phyloP scores from a whole-genome alignment of 2,329 filamentous ascomycete species.

The Fusarium guadeloupense region DNA sequence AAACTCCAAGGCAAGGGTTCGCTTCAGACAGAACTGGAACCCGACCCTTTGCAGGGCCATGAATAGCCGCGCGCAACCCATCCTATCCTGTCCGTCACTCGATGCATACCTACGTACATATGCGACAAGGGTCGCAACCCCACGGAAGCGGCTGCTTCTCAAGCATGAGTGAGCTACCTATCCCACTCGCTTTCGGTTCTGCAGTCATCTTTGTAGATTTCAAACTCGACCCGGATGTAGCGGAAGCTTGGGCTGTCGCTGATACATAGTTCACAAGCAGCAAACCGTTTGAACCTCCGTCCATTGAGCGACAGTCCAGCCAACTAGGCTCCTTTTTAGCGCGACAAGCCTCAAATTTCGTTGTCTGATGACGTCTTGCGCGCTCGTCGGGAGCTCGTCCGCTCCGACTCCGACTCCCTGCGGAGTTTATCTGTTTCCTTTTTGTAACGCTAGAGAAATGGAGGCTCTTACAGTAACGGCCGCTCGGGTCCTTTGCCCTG shows the following conservation, averaged over 20 bases:
- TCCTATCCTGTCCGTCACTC: conserved; percentile 7
- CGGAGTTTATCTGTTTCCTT: conserved; percentile 9
- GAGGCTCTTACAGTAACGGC: conserved; percentile 23
- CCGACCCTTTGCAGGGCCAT: not conserved
- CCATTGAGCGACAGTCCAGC: conserved; percentile 17
- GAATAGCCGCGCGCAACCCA: conserved; percentile 27
- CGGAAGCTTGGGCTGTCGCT: conserved; percentile 21
- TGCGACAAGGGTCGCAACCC: conserved; percentile 18
- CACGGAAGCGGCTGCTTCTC: conserved; percentile 14
- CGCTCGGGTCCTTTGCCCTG: conserved; percentile 20
- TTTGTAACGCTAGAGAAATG: not conserved
- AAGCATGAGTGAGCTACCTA: conserved; percentile 1
- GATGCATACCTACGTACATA: not conserved
- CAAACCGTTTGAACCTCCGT: conserved; percentile 20
- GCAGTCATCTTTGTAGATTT: conserved; percentile 3
- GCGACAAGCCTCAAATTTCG: conserved; percentile 29
- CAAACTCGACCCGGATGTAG: conserved; percentile 31
- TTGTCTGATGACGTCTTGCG: conserved; percentile 31
- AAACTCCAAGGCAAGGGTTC: conserved; percentile 23
- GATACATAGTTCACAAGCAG: conserved; percentile 7
- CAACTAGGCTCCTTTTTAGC: conserved; percentile 10
- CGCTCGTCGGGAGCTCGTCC: conserved; percentile 11
- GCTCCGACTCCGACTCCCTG: conserved; percentile 28
- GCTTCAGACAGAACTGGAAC: conserved; percentile 24
- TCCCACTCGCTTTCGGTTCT: conserved; percentile 7